Evolutionary conservation across 148 eudicot species (phyloP), one percentile per base, ranked within the genome.

Genomic region (Arbutus unedo): DNA sequence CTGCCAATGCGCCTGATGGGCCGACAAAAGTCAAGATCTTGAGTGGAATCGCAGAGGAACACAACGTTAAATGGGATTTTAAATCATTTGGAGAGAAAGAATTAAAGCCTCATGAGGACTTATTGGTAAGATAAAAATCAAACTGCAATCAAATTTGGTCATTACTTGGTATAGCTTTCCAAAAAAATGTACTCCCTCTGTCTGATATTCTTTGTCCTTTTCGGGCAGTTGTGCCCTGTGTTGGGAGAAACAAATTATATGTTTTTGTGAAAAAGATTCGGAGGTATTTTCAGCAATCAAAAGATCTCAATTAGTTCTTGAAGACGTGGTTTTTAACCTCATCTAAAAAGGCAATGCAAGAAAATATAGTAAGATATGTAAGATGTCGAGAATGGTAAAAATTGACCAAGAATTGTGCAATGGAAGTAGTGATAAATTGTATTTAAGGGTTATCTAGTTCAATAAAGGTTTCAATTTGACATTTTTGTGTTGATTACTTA

Each of bases 1-100:
- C 99, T 82, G 96, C 88, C 31, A 82, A 54, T 5, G 94, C 98
- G 44, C 99, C 99, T 49, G 97, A 96, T 90, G 97, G 91, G 86
- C 94, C 86, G 67, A 87, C 91, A 71, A 94, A 96, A 89, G 84
- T 90, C 59, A 96, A 94, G 90, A 86, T 93, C 74, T 88, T 96
- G 83, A 93, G 85, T 81, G 92, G 92, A 47, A 92, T 94, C 81
- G 99, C 99, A 31, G 93, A 90, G 82, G 98, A 96, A 82, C 92
- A 96, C 81, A 91, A 90, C 84, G 80, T 96, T 64, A 87, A 91
- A 62, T 96, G 99, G 99, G 98, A 94, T 84, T 93, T 91, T 49
- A 82, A 86, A 38, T 88, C 91, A 78, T 89, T 92, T 82, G 92
- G 87, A 85, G 95, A 93, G 80, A 92, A 88, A 82, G 92, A 89